A percentile compares a stretch with the other conserved stretches of the same genome.
Evolutionary conservation across 2,329 filamentous ascomycete genomes (phyloP).

Genomic region (Monilinia polystroma): DNA sequence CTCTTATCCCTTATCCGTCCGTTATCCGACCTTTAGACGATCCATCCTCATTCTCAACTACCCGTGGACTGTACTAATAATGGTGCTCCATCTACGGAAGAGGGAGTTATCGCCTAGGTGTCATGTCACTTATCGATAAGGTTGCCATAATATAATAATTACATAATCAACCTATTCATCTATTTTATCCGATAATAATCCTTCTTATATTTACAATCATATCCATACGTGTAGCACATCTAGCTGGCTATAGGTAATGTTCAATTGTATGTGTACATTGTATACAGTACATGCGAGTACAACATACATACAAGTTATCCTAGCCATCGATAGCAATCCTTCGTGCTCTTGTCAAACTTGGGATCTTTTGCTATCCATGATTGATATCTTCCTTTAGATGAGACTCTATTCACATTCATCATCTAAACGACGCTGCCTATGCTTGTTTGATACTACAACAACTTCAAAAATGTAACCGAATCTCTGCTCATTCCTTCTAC

Average conservation of each 20-base stretch:
- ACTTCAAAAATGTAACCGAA: slow-evolving; percentile 6
- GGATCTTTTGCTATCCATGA: background rate
- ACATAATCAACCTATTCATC: no score
- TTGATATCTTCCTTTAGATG: background rate
- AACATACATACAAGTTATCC: no score
- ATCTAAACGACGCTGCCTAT: background rate
- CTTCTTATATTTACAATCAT: no score
- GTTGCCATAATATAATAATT: background rate
- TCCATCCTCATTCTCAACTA: no score
- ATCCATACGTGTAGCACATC: background rate
- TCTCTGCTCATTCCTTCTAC: background rate
- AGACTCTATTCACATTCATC: background rate
- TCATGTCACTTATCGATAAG: slow-evolving; percentile 12
- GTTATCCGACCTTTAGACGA: no score
- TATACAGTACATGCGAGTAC: no score
- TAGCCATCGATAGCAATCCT: slow-evolving; percentile 5
- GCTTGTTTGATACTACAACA: background rate
- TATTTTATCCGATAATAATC: background rate
- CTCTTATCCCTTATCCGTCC: no score
- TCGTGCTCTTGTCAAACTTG: background rate
- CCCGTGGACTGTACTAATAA: no score
- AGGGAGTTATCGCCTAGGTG: background rate
- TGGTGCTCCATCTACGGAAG: no score
- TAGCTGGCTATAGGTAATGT: no score
- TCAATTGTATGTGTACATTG: no score